Evolutionary conservation across 495 filamentous ascomycete species (phyloP).

Genomic region (Elasticomyces elasticus): DNA sequence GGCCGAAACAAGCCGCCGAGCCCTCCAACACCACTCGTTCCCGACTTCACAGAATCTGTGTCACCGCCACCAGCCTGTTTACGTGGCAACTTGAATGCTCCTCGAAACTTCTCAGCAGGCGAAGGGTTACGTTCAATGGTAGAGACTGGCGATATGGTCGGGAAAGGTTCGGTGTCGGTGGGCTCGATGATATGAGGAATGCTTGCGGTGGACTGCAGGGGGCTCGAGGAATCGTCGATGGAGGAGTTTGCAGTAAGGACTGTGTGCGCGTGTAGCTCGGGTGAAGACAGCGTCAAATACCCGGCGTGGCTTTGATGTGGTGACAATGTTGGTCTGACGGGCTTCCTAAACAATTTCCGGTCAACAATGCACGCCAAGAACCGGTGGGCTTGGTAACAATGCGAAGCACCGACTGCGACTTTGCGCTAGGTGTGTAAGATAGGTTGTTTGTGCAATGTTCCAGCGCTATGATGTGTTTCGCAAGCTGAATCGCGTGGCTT

Average conservation of each 20-base stretch:
- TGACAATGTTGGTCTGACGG: conserved; percentile 47
- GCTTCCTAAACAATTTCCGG: conserved; percentile 35
- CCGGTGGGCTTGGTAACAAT: not conserved
- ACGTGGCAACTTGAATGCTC: conserved; percentile 23
- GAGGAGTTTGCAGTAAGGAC: conserved; percentile 21
- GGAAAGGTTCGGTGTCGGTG: conserved; percentile 12
- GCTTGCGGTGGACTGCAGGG: not conserved
- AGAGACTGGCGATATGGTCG: not conserved
- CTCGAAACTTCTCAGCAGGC: conserved; percentile 28
- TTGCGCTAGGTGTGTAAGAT: not conserved
- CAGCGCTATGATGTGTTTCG: not conserved
- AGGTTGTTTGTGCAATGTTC: not conserved
- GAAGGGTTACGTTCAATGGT: conserved; percentile 18
- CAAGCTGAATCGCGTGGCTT: not conserved
- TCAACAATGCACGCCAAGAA: conserved; percentile 21
- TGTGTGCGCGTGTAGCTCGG: conserved; percentile 42
- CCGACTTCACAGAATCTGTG: conserved; percentile 7
- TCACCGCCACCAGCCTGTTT: conserved; percentile 7
- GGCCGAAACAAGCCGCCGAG: conserved; percentile 9
- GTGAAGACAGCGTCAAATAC: conserved; percentile 74
- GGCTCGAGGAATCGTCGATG: not conserved
- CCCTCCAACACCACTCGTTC: conserved; percentile 1
- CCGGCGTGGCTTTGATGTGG: conserved; percentile 68
- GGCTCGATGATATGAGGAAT: conserved; percentile 19
- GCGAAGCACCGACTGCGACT: not conserved